phyloP scores from a whole-genome alignment of 139 green algal genomes.

The Tetraselmis striata region DNA sequence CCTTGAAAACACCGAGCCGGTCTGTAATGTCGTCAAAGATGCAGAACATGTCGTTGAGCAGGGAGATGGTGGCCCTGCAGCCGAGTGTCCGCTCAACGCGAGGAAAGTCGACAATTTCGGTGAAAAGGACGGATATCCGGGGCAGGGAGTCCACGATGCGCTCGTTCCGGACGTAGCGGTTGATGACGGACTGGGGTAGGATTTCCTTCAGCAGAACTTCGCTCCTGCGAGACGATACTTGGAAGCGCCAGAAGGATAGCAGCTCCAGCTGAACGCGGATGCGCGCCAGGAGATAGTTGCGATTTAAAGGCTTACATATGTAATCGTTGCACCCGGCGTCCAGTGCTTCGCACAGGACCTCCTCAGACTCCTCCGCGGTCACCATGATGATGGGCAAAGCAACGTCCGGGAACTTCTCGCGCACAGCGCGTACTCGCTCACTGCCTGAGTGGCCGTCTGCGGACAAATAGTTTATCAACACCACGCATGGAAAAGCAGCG shows the following conservation, averaged over 20 bases:
- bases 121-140: neutral
- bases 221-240: neutral
- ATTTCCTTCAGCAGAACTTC: neutral
- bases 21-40: slow-evolving; percentile 23
- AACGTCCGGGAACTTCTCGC: neutral
- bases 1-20: slow-evolving; percentile 18
- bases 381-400: neutral
- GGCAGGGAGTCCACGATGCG: neutral
- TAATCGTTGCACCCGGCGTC: neutral
- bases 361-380: neutral
- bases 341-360: neutral
- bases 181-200: neutral
- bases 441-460: neutral
- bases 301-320: neutral
- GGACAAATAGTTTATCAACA: neutral
- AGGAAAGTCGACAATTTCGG: neutral
- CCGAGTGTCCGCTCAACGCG: neutral
- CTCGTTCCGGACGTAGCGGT: neutral
- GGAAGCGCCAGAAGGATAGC: neutral
- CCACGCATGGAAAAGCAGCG: neutral
- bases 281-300: neutral
- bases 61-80: neutral
- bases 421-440: neutral
- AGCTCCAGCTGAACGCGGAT: neutral
- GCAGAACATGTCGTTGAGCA: slow-evolving; percentile 19